These are phyloP conservation scores for Cladophialophora yegresii DNA, from an alignment of 2,329 filamentous ascomycete species.

Conservation along the genomic window DNA sequence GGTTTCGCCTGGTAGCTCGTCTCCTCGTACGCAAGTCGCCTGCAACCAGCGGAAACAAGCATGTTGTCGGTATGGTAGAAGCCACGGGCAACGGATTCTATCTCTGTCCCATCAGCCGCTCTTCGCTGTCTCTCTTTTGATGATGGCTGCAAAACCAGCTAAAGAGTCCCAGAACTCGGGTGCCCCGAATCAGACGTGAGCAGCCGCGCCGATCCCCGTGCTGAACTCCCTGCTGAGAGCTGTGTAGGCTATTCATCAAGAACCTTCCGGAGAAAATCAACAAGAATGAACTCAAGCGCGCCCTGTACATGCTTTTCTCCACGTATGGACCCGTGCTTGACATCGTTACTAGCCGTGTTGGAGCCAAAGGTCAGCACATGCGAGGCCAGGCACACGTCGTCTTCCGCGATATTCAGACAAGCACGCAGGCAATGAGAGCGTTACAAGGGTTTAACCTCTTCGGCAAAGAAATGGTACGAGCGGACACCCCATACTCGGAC, in stretches of 20 bases:
- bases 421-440: constrained; percentile 88
- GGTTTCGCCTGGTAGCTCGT: too few relatives aligned
- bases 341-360: constrained; percentile 63
- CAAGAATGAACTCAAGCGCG: constrained; percentile 81
- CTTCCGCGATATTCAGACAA: constrained; percentile 85
- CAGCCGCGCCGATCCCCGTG: constrained; percentile 21
- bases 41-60: not conserved
- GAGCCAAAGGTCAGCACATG: constrained; percentile 84
- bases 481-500: constrained; percentile 15
- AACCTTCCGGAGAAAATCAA: constrained; percentile 89
- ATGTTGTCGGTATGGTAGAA: not conserved
- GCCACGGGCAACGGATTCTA: not conserved
- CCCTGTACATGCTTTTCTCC: constrained; percentile 89
- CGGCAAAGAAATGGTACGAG: constrained; percentile 70
- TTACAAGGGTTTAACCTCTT: constrained; percentile 84
- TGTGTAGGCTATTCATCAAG: constrained; percentile 74
- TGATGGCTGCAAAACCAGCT: constrained; percentile 18
- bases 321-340: constrained; percentile 92
- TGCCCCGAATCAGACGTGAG: constrained; percentile 76
- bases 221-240: constrained; percentile 34
- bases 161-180: constrained; percentile 46
- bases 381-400: constrained; percentile 93
- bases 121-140: not conserved
- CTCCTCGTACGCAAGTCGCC: not conserved
- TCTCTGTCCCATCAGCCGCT: not conserved